Conservation (phyloP, 345 rosid genomes). For the Abelmoschus esculentus region DNA sequence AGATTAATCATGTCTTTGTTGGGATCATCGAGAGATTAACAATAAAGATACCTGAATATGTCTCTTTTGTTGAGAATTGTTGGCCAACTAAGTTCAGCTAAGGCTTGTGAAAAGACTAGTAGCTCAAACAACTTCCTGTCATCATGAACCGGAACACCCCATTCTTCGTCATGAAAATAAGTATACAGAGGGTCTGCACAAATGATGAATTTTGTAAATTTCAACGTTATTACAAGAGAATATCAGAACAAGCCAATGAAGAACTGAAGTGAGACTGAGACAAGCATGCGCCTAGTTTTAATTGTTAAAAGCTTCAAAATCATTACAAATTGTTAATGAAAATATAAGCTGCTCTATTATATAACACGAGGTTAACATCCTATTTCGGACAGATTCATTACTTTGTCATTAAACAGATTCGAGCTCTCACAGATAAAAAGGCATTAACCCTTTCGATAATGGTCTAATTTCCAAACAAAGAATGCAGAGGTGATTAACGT, state of each 20-base stretch:
- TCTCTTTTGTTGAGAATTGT: slow-evolving; percentile 60
- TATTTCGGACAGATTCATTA: not conserved
- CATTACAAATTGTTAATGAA: not conserved
- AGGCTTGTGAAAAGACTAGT: slow-evolving; percentile 87
- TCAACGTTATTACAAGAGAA: not conserved
- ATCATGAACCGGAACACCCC: slow-evolving; percentile 79
- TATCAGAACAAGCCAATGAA: not conserved
- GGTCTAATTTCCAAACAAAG: not conserved
- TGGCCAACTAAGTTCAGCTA: slow-evolving; percentile 89
- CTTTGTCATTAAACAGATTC: not conserved
- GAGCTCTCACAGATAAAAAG: not conserved
- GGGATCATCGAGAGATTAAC: not conserved
- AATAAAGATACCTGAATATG: slow-evolving; percentile 47
- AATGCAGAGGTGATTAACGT: not conserved
- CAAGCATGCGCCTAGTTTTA: not conserved
- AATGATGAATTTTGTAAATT: not conserved
- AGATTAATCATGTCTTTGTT: not conserved
- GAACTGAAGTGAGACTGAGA: slow-evolving; percentile 5
- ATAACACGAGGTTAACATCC: not conserved
- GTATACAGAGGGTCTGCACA: slow-evolving; percentile 51
- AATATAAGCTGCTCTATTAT: not conserved
- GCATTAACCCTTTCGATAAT: not conserved
- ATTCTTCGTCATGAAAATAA: slow-evolving; percentile 73
- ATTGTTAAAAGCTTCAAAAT: not conserved
- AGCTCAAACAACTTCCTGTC: slow-evolving; percentile 74